Evolutionary conservation across 129 eudicot species (phyloP), one percentile per base, ranked within the genome.

Genomic region (Gnaphalium uliginosum): DNA sequence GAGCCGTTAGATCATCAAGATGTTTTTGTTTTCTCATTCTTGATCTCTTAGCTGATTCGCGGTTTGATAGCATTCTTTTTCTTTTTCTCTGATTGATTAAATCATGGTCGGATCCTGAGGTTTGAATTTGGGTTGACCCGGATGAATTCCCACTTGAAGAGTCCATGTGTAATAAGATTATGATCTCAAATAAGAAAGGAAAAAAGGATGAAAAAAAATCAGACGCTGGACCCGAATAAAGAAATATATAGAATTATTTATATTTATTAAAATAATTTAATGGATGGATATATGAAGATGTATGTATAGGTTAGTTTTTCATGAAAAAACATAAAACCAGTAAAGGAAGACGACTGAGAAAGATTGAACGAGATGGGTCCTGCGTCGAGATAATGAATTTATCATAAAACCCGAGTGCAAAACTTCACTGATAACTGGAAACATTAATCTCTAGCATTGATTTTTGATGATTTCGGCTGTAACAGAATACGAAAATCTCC

Each of bases 271-370:
- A 35, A 71, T 54, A 69, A 56, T 22, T 69, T 18, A 8, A 69
- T 22, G 22, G 43, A 67, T 9, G 62, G 30, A 18, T 22, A 25
- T 53, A 63, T 24, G 19, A 60, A 23, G 33, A 26, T 61, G 66
- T 25, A 61, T 61, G 66, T 43, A 17, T 30, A 54, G 29, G 43
- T 18, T 68, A 22, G 22, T 62, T 62, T 57, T 66, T 83, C 83
- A 87, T 87, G 96, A 89, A 57, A 89, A 86, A 73, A 88, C 92
- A 76, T 91, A 91, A 75, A 91, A 86, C 97, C 95, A 91, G 85
- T 91, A 91, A 62, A 91, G 97, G 70, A 91, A 91, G 22, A 83
- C 86, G 32, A 83, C 88, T 43, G 95, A 91, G 86, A 91, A 86
- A 75, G 95, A 91, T 85, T 86, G 95, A 79, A 91, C 97, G 56